Percentiles rank a stretch among this genome's conserved stretches.
phyloP scores from a whole-genome alignment of 139 green algal species.

The Closterium sp. region DNA sequence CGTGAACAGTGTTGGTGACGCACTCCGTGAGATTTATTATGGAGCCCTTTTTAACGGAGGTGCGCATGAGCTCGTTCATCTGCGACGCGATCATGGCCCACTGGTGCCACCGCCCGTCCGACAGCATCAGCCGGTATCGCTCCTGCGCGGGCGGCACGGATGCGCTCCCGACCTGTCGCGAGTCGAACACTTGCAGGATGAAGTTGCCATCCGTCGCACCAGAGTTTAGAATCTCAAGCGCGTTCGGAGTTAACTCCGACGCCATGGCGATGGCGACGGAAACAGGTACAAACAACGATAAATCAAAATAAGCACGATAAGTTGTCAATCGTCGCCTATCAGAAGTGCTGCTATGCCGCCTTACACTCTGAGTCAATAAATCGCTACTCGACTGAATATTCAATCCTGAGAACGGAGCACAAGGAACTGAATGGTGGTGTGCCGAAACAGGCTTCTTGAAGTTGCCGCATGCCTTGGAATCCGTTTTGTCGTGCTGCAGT shows the following conservation, averaged over 20 bases:
- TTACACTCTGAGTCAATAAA: not conserved
- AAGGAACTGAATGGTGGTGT: not conserved
- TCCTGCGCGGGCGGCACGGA: constrained; percentile 13
- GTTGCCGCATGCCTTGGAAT: not conserved
- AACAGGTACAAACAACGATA: not conserved
- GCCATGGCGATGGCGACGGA: not conserved
- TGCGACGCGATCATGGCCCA: constrained; percentile 79
- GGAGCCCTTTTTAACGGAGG: constrained; percentile 53
- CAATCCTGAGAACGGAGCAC: not conserved
- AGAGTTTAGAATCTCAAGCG: not conserved
- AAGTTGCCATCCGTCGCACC: not conserved
- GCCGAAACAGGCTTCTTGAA: not conserved
- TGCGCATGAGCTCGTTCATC: constrained; percentile 61
- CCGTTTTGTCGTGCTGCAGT: not conserved
- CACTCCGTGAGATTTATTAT: constrained; percentile 71
- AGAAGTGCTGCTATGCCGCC: not conserved
- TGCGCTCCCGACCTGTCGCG: not conserved
- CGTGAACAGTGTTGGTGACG: constrained; percentile 63
- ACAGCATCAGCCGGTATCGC: constrained; percentile 67
- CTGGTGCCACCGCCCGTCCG: constrained; percentile 61
- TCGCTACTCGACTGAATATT: not conserved
- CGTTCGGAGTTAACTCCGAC: not conserved
- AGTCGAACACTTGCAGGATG: not conserved
- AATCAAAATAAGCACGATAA: not conserved
- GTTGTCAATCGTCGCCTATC: not conserved